Conservation (phyloP, 129 eudicot genomes). For the Helianthus annuus region DNA sequence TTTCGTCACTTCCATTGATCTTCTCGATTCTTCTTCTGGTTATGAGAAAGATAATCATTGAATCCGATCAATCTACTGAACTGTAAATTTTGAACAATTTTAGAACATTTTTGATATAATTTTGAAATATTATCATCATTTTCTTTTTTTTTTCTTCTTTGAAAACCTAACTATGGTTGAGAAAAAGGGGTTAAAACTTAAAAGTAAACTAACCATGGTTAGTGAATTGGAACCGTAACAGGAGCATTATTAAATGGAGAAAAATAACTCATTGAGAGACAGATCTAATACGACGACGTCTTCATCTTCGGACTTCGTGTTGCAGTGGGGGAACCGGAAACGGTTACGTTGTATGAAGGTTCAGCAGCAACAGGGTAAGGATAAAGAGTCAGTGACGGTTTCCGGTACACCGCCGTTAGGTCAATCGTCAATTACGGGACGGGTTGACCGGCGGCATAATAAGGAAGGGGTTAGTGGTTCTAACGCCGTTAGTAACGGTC, state of each 20-base stretch:
- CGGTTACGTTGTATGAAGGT: conserved; percentile 73
- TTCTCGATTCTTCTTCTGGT: neutral
- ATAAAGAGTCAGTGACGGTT: conserved; percentile 21
- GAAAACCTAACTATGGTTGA: conserved; percentile 30
- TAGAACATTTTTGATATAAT: neutral
- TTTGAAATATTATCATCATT: neutral
- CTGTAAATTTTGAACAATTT: neutral
- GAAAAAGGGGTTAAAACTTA: conserved; percentile 1
- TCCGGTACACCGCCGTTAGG: conserved; percentile 40
- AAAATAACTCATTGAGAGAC: conserved; percentile 25
- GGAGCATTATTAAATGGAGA: conserved; percentile 33
- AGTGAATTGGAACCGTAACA: conserved; percentile 38
- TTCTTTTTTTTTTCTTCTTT: neutral
- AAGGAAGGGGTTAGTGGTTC: conserved; percentile 7
- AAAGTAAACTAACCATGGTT: conserved; percentile 46
- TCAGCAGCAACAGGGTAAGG: conserved; percentile 40
- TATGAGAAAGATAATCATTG: neutral
- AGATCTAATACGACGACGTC: conserved; percentile 41
- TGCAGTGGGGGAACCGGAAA: conserved; percentile 87
- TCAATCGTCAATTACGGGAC: conserved; percentile 38
- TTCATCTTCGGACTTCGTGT: conserved; percentile 56
- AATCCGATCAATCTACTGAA: neutral
- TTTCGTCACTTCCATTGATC: too few relatives aligned
- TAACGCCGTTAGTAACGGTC: conserved; percentile 20
- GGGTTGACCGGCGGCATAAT: conserved; percentile 51